A percentile compares a stretch with the other conserved stretches of the same genome.
Evolutionary conservation across 805 yeast species (phyloP).

Genomic region (Teunomyces funiuensis): DNA sequence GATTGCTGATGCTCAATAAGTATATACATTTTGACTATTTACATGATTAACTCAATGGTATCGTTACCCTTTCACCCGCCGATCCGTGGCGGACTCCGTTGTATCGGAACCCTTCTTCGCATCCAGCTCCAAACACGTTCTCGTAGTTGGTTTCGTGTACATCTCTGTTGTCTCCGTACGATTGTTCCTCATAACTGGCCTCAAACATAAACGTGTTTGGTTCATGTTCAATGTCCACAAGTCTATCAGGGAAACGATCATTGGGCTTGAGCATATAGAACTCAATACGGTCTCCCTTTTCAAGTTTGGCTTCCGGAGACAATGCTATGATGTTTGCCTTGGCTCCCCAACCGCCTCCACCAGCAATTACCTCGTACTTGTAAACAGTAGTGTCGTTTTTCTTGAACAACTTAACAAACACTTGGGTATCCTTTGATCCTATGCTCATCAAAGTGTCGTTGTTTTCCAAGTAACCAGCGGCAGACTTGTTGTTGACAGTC

Average conservation of each 20-base stretch:
- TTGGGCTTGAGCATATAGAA: conserved; percentile 46
- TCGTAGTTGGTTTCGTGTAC: conserved; percentile 10
- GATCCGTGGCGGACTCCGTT: conserved; percentile 30
- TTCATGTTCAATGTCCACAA: neutral
- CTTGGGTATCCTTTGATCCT: conserved; percentile 44
- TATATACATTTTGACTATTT: neutral
- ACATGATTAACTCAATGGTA: conserved; percentile 1
- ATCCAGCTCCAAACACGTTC: conserved; percentile 30
- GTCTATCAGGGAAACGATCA: conserved; percentile 19
- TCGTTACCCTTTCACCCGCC: conserved; percentile 24
- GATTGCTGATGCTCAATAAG: conserved; percentile 16
- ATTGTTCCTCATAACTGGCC: conserved; percentile 30
- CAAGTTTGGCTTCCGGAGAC: conserved; percentile 53
- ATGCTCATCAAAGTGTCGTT: conserved; percentile 39
- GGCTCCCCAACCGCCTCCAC: conserved; percentile 78
- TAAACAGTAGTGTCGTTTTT: conserved; percentile 15
- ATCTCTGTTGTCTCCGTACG: conserved; percentile 14
- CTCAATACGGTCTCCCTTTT: conserved; percentile 46
- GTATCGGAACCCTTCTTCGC: conserved; percentile 29
- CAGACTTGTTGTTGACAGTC: conserved; percentile 52
- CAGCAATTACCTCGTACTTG: conserved; percentile 60
- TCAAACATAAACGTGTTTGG: conserved; percentile 21
- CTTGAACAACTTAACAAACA: conserved; percentile 33
- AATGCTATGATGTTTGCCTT: conserved; percentile 65
- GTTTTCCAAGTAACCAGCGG: conserved; percentile 54